A percentile compares a stretch with the other conserved stretches of the same genome.
Conservation (phyloP, 2,329 filamentous ascomycete genomes). For the Chrysoporthe puriensis region DNA sequence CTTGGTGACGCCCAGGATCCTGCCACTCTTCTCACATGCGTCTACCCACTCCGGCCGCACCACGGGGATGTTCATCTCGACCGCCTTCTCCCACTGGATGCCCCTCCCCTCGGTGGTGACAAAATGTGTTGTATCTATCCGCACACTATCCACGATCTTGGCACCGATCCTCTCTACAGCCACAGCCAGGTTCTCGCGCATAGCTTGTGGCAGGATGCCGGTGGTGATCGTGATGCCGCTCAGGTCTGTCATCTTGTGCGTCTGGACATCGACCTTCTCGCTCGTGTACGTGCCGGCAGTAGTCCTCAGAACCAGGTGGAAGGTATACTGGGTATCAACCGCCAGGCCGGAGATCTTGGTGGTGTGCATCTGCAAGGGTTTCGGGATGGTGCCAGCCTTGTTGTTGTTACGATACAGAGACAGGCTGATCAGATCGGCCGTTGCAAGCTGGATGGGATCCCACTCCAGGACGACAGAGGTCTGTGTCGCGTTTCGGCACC, state of each 20-base stretch:
- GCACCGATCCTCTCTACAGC: slow-evolving; percentile 89
- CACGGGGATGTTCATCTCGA: slow-evolving; percentile 97
- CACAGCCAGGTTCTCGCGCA: slow-evolving; percentile 72
- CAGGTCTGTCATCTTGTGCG: slow-evolving; percentile 98
- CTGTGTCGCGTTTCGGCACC: slow-evolving; percentile 95
- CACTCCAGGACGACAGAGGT: slow-evolving; percentile 98
- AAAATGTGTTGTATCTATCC: slow-evolving; percentile 98
- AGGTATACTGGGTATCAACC: slow-evolving; percentile 95
- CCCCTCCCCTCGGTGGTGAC: slow-evolving; percentile 94
- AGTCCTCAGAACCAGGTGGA: slow-evolving; percentile 89
- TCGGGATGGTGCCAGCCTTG: slow-evolving; percentile 93
- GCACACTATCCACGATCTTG: slow-evolving; percentile 84
- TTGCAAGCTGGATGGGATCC: slow-evolving; percentile 93
- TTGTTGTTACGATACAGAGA: slow-evolving; percentile 94
- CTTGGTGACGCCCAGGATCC: slow-evolving; percentile 90
- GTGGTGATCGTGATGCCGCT: slow-evolving; percentile 94
- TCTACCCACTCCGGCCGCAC: slow-evolving; percentile 97
- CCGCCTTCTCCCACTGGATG: slow-evolving; percentile 90
- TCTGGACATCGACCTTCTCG: slow-evolving; percentile 82
- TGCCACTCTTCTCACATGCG: slow-evolving; percentile 90
- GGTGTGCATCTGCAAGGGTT: slow-evolving; percentile 82
- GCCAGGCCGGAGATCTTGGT: slow-evolving; percentile 96
- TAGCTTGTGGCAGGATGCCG: slow-evolving; percentile 75
- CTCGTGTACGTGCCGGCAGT: slow-evolving; percentile 85
- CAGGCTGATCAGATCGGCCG: slow-evolving; percentile 85